Percentiles rank a stretch among this genome's conserved stretches.
These are phyloP conservation scores for Clavispora phyllophila DNA, from an alignment of 805 yeast genomes.

Conservation along the genomic window DNA sequence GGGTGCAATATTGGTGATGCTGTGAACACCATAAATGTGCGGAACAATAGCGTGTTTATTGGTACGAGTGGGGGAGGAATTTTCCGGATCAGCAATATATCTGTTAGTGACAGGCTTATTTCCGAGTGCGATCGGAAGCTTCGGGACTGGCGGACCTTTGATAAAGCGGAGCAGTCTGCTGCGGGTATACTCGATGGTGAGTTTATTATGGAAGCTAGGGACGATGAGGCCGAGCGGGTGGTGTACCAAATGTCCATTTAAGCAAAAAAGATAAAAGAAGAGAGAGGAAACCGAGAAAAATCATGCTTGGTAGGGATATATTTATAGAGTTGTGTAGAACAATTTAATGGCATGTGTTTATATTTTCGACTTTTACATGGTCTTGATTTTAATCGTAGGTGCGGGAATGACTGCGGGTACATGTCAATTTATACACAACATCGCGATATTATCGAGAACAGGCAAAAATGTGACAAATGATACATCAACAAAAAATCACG, in stretches of 20 bases:
- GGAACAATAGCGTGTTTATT: constrained; percentile 2
- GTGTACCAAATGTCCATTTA: not conserved
- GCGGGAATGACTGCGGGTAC: no score
- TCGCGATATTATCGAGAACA: no score
- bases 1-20: constrained; percentile 26
- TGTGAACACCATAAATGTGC: not conserved
- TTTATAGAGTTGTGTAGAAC: no score
- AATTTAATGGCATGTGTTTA: no score
- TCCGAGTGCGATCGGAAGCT: not conserved
- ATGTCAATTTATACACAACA: no score
- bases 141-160: not conserved
- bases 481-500: no score
- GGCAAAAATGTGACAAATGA: no score
- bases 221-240: not conserved
- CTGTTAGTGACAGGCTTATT: not conserved
- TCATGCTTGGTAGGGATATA: no score
- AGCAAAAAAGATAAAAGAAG: no score
- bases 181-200: not conserved
- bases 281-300: not conserved
- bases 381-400: no score
- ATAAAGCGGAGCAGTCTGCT: not conserved
- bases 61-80: constrained; percentile 12
- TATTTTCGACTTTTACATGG: no score
- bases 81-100: not conserved
- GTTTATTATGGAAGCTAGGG: not conserved